phyloP scores from a whole-genome alignment of 148 eudicot genomes.

The Rhododendron ferrugineum region DNA sequence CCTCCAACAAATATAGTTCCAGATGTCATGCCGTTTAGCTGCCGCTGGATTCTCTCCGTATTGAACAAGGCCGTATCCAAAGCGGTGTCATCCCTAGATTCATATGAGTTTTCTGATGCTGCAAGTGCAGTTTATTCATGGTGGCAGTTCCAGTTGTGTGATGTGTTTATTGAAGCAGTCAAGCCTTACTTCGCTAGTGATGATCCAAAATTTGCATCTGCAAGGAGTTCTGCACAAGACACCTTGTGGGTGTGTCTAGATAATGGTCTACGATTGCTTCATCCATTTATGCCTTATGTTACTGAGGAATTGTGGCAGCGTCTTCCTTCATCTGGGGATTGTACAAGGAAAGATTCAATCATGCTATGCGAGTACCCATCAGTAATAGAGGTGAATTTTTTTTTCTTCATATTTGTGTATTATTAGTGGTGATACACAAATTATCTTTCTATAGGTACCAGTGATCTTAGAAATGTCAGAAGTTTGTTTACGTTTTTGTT shows the following conservation, averaged over 20 bases:
- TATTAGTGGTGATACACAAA: neutral
- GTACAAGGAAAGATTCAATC: slow-evolving; percentile 64
- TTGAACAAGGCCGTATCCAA: slow-evolving; percentile 71
- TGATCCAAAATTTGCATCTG: slow-evolving; percentile 43
- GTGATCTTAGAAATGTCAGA: neutral
- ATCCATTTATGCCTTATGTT: slow-evolving; percentile 93
- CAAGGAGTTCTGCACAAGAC: slow-evolving; percentile 59
- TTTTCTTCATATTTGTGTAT: neutral
- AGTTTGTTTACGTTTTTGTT: neutral
- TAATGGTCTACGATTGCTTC: slow-evolving; percentile 77
- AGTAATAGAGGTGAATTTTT: slow-evolving; percentile 43
- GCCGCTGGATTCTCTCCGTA: slow-evolving; percentile 89
- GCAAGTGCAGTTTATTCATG: slow-evolving; percentile 81
- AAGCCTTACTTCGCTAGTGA: slow-evolving; percentile 64
- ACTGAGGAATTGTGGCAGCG: slow-evolving; percentile 98
- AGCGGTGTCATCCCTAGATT: slow-evolving; percentile 65
- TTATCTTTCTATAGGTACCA: neutral
- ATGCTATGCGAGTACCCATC: slow-evolving; percentile 78
- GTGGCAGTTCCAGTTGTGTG: slow-evolving; percentile 95
- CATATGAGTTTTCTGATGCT: slow-evolving; percentile 81
- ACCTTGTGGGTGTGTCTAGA: slow-evolving; percentile 87
- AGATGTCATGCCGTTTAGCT: slow-evolving; percentile 63
- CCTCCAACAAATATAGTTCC: slow-evolving; percentile 60
- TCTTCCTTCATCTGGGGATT: slow-evolving; percentile 62
- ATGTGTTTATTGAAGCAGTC: slow-evolving; percentile 78